Base-by-base conservation (phyloP, 2,329 filamentous ascomycete genomes). In the Pseudogymnoascus destructans region DNA sequence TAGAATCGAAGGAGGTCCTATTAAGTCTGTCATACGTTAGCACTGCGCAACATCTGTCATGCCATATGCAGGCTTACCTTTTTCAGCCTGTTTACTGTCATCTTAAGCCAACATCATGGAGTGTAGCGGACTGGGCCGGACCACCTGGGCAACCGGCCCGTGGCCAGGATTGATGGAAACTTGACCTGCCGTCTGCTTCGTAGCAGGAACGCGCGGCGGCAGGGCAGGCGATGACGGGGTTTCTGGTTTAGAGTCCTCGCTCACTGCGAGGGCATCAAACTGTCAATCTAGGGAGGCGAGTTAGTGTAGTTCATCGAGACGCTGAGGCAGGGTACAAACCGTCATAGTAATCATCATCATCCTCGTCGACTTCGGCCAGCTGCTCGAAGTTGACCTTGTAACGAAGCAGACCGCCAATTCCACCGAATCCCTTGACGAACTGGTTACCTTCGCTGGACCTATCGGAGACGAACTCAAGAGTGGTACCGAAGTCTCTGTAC, bases 321-420 rank as follows among this genome's bases (percentile, higher is more conserved):
- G 11, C n/a, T n/a, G n/a, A 19, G 13, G 13, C 30, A 42, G 35
- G 38, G 35, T 60, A 60, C 62, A 52, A 65, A 80, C 79, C 82
- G 73, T 87, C 85, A 76, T 92, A 89, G 78, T 95, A 96, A 75
- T 92, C 92, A 72, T 97, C 92, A 74, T 91, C 87, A 72, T 93
- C 87, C 73, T 95, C 91, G 70, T 87, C 84, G 70, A 87, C 80
- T 73, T 97, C 93, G 73, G 86, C 87, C 74, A 98, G 81, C 75
- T 98, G 95, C 77, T 98, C 95, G 77, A 98, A 98, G 79, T 98
- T 98, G 79, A 98, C 89, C 79, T 96, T 96, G 84, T 98, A 98
- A 67, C 93, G 90, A 71, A 98, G 84, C 69, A 98, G 86, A 64
- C 92, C 92, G 66, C 93, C 93, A 67, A 98, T 95, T 70, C 93